Base-by-base conservation (phyloP, 2,329 filamentous ascomycete genomes). In the Fusarium concolor region DNA sequence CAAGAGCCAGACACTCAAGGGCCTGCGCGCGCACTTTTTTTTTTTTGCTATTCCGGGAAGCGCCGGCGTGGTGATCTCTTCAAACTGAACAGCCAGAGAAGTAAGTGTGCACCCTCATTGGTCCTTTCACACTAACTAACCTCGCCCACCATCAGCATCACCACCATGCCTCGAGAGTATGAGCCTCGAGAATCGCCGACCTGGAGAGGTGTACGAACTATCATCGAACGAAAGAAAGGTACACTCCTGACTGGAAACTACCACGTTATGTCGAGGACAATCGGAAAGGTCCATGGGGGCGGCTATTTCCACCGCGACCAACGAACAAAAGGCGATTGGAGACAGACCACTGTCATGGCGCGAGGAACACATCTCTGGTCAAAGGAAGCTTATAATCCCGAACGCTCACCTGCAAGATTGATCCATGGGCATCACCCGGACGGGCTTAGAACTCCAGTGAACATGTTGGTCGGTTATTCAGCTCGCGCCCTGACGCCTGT, bases 201-300 rank as follows among this genome's bases (percentile, higher is more conserved):
- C 0, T 50, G 43, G 52, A 31, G 12, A 14, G 33, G 52, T 6
- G 18, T 1, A 6, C 43, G 43, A 11, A 10, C 0, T 4, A 0
- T 50, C 2, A 22, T 31, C 4, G 2, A 37, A n/a, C 28, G 1
- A 0, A 18, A 2, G 5, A 22, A n/a, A 2, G 38, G 41, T 22
- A 35, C 22, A 6, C 20, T 45, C 24, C 6, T n/a, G 12, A 2
- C 12, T 7, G 12, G 38, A 5, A 24, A 6, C 6, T 24, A 24
- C 22, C 4, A 24, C 22, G n/a, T 24, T 26, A 14, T 54, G n/a
- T 28, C 53, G 0, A 4, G n/a, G 9, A 50, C 37, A 2, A 11
- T 56, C 10, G 29, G 29, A 11, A 24, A 17, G 0, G 4, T 31
- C 3, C 0, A 52, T 1, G 45, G 46, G 1, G 17, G 29, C 0